Conservation (phyloP, 106 monocot species). For the Allium sativum region DNA sequence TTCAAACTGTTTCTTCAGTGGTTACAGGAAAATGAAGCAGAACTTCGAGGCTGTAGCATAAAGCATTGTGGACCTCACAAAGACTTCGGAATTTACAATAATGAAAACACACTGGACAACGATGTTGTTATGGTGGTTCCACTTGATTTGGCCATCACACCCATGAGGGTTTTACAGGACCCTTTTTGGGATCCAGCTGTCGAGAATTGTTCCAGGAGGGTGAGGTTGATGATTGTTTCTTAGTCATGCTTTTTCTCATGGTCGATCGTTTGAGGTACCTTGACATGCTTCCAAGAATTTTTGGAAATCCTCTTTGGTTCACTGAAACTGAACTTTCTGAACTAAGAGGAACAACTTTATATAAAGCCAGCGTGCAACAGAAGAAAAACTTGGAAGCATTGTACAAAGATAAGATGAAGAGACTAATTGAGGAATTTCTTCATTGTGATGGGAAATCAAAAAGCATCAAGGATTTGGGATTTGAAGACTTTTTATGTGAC, state of each 20-base stretch:
- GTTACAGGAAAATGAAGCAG: conserved; percentile 74
- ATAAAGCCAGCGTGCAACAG: conserved; percentile 63
- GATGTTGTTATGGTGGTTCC: conserved; percentile 86
- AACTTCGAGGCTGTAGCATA: conserved; percentile 66
- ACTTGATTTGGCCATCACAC: conserved; percentile 86
- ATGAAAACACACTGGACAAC: conserved; percentile 6
- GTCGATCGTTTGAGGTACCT: conserved; percentile 83
- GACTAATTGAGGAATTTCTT: conserved; percentile 61
- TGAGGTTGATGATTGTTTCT: conserved; percentile 71
- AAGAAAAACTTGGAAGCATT: conserved; percentile 49
- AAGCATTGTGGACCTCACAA: conserved; percentile 39
- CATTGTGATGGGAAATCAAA: conserved; percentile 18
- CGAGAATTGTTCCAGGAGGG: conserved; percentile 64
- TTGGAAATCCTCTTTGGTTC: conserved; percentile 83
- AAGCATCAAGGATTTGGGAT: conserved; percentile 3
- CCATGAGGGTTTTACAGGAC: conserved; percentile 91
- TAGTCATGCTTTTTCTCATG: conserved; percentile 73
- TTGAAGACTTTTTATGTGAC: no score
- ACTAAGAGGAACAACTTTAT: conserved; percentile 77
- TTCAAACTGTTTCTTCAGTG: conserved; percentile 62
- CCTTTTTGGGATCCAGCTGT: conserved; percentile 49
- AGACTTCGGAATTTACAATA: conserved; percentile 70
- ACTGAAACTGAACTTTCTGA: conserved; percentile 68
- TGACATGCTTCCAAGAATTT: conserved; percentile 79
- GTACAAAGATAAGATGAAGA: conserved; percentile 65